phyloP scores from a whole-genome alignment of 2,329 filamentous ascomycete species.

The Calonectria fujianensis region DNA sequence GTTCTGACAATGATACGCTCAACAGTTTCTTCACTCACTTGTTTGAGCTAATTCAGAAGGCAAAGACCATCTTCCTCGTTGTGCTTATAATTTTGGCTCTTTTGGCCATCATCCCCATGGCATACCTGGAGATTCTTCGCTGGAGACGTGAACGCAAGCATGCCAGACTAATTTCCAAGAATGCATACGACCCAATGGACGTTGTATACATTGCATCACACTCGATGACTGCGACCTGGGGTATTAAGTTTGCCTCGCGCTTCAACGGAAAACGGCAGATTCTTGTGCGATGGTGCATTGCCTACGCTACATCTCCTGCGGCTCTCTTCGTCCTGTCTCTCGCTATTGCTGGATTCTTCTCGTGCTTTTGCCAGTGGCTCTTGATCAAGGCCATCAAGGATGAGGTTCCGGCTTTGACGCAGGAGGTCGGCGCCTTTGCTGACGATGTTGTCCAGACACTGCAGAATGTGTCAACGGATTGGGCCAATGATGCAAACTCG shows the following conservation, averaged over 20 bases:
- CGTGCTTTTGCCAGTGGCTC: slow-evolving; percentile 88
- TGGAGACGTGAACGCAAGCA: slow-evolving; percentile 84
- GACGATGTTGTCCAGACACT: slow-evolving; percentile 84
- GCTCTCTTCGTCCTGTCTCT: slow-evolving; percentile 92
- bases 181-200: slow-evolving; percentile 87
- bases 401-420: slow-evolving; percentile 83
- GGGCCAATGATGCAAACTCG: slow-evolving; percentile 85
- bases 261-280: slow-evolving; percentile 81
- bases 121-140: slow-evolving; percentile 84
- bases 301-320: slow-evolving; percentile 89
- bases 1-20: slow-evolving; percentile 88
- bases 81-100: slow-evolving; percentile 83
- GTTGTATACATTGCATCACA: slow-evolving; percentile 91
- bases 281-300: slow-evolving; percentile 87
- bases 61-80: slow-evolving; percentile 85
- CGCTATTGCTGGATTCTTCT: slow-evolving; percentile 86
- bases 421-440: slow-evolving; percentile 86
- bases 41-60: slow-evolving; percentile 78
- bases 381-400: slow-evolving; percentile 84
- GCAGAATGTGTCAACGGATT: slow-evolving; percentile 82
- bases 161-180: slow-evolving; percentile 77
- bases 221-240: slow-evolving; percentile 83
- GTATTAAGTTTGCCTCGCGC: slow-evolving; percentile 80
- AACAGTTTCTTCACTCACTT: slow-evolving; percentile 88
- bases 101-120: slow-evolving; percentile 85